Percentiles rank a stretch among this genome's conserved stretches.
phyloP scores from a whole-genome alignment of 495 filamentous ascomycete genomes.

The Annulohypoxylon nitens region DNA sequence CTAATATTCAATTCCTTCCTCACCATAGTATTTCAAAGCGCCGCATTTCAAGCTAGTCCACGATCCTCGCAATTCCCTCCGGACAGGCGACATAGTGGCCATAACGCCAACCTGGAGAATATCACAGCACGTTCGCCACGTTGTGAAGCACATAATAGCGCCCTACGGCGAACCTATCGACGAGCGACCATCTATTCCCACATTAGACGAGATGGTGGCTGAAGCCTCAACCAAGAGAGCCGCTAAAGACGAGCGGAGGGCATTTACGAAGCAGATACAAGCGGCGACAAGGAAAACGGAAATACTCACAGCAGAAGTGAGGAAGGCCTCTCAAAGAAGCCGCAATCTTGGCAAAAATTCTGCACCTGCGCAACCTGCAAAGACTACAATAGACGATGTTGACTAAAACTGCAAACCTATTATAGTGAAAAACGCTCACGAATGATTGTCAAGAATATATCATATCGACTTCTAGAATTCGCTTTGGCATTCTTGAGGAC shows the following conservation, averaged over 20 bases:
- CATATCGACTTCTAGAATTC: not conserved
- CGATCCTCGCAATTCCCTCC: slow-evolving; percentile 80
- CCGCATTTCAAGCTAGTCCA: slow-evolving; percentile 71
- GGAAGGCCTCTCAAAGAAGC: not conserved
- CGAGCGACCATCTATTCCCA: slow-evolving; percentile 73
- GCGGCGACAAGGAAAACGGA: slow-evolving; percentile 11
- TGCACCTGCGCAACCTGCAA: not conserved
- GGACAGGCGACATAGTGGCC: slow-evolving; percentile 82
- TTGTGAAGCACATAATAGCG: slow-evolving; percentile 81
- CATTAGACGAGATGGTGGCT: slow-evolving; percentile 70
- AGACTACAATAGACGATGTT: slow-evolving; percentile 29
- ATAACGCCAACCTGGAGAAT: slow-evolving; percentile 76
- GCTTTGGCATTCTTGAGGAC: not conserved
- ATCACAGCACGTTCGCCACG: slow-evolving; percentile 76
- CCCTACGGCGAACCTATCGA: slow-evolving; percentile 75
- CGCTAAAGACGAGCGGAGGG: slow-evolving; percentile 64
- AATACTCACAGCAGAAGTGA: slow-evolving; percentile 8
- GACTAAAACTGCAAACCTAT: slow-evolving; percentile 19
- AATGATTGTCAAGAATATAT: not conserved
- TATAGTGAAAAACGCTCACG: not conserved
- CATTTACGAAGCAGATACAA: slow-evolving; percentile 48
- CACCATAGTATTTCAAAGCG: slow-evolving; percentile 61
- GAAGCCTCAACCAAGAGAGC: slow-evolving; percentile 62
- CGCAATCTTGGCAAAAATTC: slow-evolving; percentile 5
- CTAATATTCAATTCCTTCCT: slow-evolving; percentile 12